These are phyloP conservation scores for Begonia peltatifolia DNA, from an alignment of 306 rosid genomes.

Conservation along the genomic window DNA sequence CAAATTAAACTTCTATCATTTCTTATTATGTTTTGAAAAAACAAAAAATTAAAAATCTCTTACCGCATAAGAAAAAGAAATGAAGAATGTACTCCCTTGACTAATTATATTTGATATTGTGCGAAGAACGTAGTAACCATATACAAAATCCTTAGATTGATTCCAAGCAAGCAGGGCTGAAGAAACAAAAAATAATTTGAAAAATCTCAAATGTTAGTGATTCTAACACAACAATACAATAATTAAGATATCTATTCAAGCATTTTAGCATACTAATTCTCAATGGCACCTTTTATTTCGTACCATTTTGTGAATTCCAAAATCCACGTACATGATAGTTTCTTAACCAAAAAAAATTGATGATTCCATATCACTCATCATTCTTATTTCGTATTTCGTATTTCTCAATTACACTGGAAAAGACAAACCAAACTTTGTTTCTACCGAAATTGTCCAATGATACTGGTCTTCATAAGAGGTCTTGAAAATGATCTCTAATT, in stretches of 20 bases:
- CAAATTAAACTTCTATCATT: slow-evolving; percentile 5
- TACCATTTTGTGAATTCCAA: too few relatives aligned
- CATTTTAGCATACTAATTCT: not conserved
- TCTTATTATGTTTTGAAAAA: not conserved
- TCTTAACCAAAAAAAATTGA: too few relatives aligned
- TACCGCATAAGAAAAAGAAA: slow-evolving; percentile 42
- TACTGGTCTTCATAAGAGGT: not conserved
- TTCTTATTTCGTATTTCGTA: too few relatives aligned
- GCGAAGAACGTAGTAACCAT: slow-evolving; percentile 42
- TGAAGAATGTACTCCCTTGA: slow-evolving; percentile 57
- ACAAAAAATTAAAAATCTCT: slow-evolving; percentile 8
- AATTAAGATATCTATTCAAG: not conserved
- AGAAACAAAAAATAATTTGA: slow-evolving; percentile 1
- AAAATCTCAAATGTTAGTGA: not conserved
- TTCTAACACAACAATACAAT: not conserved
- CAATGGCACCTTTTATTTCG: too few relatives aligned
- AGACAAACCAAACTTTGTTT: too few relatives aligned
- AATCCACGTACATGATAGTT: too few relatives aligned
- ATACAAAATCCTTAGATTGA: slow-evolving; percentile 34
- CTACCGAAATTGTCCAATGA: too few relatives aligned
- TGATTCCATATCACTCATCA: too few relatives aligned
- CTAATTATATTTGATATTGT: slow-evolving; percentile 37
- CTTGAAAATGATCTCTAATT: not conserved
- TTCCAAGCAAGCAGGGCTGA: slow-evolving; percentile 37
- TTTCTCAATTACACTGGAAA: too few relatives aligned